A percentile compares a stretch with the other conserved stretches of the same genome.
Evolutionary conservation across 176 grass and related monocot species (phyloP).

Genomic region (Urochloa ruziziensis): DNA sequence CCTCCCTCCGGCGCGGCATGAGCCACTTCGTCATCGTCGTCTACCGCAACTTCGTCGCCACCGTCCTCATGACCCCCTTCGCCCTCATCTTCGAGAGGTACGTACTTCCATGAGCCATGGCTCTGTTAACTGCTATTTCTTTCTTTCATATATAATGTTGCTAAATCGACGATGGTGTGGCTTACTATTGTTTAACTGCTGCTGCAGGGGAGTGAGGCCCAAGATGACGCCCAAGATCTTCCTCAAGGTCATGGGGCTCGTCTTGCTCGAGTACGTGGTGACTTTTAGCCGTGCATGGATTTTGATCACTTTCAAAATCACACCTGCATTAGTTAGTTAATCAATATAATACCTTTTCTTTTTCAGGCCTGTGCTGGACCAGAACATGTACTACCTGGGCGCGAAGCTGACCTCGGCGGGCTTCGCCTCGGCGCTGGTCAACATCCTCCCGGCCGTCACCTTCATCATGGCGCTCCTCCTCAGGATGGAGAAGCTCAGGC

Average conservation of each 20-base stretch:
- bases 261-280: conserved; percentile 57
- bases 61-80: conserved; percentile 60
- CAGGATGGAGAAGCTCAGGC: conserved; percentile 62
- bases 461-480: conserved; percentile 61
- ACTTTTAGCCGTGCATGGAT: too few relatives aligned
- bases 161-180: too few relatives aligned
- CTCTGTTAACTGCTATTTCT: too few relatives aligned
- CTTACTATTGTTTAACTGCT: background rate
- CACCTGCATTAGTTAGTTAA: too few relatives aligned
- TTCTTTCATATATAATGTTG: too few relatives aligned
- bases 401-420: conserved; percentile 72
- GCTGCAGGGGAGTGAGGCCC: conserved; percentile 55
- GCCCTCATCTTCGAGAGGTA: conserved; percentile 75
- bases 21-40: conserved; percentile 82
- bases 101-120: background rate
- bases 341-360: too few relatives aligned
- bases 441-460: conserved; percentile 88
- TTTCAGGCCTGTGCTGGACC: conserved; percentile 78
- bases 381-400: conserved; percentile 81
- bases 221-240: conserved; percentile 65
- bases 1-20: conserved; percentile 67
- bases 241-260: conserved; percentile 60
- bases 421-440: conserved; percentile 62
- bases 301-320: background rate
- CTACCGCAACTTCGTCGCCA: conserved; percentile 68